A percentile compares a stretch with the other conserved stretches of the same genome.
Conservation (phyloP, 306 rosid species). For the Acmispon strigosus region DNA sequence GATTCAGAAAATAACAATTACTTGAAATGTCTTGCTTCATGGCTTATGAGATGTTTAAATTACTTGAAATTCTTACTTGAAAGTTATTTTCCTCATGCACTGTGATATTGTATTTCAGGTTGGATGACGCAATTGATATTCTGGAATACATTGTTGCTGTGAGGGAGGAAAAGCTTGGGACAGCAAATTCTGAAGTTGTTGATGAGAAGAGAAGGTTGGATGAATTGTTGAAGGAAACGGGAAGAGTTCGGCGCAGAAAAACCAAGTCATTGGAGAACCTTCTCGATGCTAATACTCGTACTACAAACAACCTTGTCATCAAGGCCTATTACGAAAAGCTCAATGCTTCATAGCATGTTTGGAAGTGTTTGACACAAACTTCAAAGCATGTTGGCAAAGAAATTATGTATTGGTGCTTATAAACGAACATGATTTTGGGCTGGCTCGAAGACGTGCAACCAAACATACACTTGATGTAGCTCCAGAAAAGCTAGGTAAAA, state of each 20-base stretch:
- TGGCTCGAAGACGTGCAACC: no score
- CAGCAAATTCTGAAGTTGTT: constrained; percentile 82
- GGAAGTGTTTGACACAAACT: no score
- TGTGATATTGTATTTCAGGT: constrained; percentile 37
- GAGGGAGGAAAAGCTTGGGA: constrained; percentile 93
- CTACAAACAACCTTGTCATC: constrained; percentile 14
- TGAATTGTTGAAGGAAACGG: constrained; percentile 81
- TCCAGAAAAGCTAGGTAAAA: constrained; percentile 19
- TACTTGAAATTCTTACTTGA: neutral
- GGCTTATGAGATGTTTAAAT: neutral
- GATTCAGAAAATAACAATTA: neutral
- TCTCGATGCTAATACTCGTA: constrained; percentile 42
- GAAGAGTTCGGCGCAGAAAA: constrained; percentile 64
- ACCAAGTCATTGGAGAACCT: constrained; percentile 70
- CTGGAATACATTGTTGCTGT: constrained; percentile 63
- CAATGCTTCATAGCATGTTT: neutral
- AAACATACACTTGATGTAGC: neutral
- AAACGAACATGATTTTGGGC: no score
- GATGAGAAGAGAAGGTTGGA: constrained; percentile 91
- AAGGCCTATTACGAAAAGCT: constrained; percentile 4
- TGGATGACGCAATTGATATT: constrained; percentile 82
- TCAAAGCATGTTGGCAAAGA: no score
- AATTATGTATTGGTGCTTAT: no score
- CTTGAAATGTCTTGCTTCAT: neutral
- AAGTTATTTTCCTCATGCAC: neutral